These are phyloP conservation scores for Boletus sensibilis DNA, from an alignment of 768 basidiomycete species.

Conservation along the genomic window DNA sequence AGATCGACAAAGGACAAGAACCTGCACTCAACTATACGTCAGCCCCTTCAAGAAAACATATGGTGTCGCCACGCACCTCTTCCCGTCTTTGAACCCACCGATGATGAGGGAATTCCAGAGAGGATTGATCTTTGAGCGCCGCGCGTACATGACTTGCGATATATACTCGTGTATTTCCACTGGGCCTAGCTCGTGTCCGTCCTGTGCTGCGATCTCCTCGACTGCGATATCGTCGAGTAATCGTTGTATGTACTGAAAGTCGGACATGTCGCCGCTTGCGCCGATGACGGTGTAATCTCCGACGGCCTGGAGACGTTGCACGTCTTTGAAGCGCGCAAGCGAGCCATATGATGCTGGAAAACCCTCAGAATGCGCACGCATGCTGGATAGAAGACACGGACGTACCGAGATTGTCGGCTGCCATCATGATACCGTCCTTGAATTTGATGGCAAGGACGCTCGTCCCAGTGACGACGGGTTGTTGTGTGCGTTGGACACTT, in stretches of 20 bases:
- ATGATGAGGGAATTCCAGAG: conserved; percentile 95
- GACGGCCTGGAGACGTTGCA: conserved; percentile 83
- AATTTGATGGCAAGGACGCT: conserved; percentile 91
- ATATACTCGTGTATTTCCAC: conserved; percentile 92
- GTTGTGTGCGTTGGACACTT: conserved; percentile 79
- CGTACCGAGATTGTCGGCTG: conserved; percentile 94
- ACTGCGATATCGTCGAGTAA: conserved; percentile 74
- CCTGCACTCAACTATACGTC: conserved; percentile 39
- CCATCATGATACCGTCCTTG: conserved; percentile 97
- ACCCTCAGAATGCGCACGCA: not conserved
- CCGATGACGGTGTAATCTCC: conserved; percentile 86
- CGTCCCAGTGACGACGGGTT: conserved; percentile 97
- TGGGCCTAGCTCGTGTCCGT: conserved; percentile 83
- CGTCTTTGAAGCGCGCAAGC: conserved; percentile 92
- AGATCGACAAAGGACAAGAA: conserved; percentile 95
- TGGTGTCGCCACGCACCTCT: conserved; percentile 50
- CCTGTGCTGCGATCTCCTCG: conserved; percentile 77
- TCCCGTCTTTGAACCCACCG: conserved; percentile 84
- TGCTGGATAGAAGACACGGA: not conserved
- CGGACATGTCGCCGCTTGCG: conserved; percentile 95
- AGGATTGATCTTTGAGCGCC: conserved; percentile 87
- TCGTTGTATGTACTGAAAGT: conserved; percentile 90
- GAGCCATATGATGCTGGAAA: conserved; percentile 89
- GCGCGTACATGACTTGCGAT: conserved; percentile 84
- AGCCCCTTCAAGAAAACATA: not conserved